These are phyloP conservation scores for Solanum bulbocastanum DNA, from an alignment of 257 asterid genomes.

Conservation along the genomic window DNA sequence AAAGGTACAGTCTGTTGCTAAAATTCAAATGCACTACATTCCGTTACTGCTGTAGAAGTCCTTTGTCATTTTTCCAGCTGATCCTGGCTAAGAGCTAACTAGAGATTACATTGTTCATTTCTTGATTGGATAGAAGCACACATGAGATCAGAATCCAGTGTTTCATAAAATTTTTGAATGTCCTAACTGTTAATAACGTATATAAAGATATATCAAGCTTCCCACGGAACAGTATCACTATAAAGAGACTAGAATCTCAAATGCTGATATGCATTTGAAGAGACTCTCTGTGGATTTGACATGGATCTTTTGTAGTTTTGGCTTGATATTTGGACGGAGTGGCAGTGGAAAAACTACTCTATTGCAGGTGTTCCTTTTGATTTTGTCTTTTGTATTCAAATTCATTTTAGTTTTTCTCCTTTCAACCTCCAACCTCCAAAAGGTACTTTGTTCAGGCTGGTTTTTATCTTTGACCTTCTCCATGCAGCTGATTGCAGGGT, in stretches of 20 bases:
- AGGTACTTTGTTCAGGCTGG: background rate
- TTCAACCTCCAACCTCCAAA: background rate
- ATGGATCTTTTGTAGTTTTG: constrained; percentile 37
- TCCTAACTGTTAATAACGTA: background rate
- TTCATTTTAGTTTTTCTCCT: background rate
- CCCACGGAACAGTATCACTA: background rate
- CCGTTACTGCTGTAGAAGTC: background rate
- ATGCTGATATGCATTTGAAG: background rate
- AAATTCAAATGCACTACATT: background rate
- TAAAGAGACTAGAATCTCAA: background rate
- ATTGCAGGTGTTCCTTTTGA: constrained; percentile 54
- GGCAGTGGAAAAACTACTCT: constrained; percentile 97
- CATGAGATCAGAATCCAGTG: background rate
- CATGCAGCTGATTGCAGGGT: constrained; percentile 81
- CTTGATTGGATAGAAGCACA: background rate
- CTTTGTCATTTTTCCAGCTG: background rate
- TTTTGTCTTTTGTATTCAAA: background rate
- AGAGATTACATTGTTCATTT: background rate
- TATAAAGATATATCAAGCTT: background rate
- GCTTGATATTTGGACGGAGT: constrained; percentile 86
- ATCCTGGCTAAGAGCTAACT: background rate
- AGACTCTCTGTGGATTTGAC: background rate
- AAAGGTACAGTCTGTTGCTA: constrained; percentile 36
- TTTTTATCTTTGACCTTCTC: constrained; percentile 10
- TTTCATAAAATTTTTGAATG: background rate